These are phyloP conservation scores for Cladosporium phlei DNA, from an alignment of 2,329 filamentous ascomycete species.

Conservation along the genomic window DNA sequence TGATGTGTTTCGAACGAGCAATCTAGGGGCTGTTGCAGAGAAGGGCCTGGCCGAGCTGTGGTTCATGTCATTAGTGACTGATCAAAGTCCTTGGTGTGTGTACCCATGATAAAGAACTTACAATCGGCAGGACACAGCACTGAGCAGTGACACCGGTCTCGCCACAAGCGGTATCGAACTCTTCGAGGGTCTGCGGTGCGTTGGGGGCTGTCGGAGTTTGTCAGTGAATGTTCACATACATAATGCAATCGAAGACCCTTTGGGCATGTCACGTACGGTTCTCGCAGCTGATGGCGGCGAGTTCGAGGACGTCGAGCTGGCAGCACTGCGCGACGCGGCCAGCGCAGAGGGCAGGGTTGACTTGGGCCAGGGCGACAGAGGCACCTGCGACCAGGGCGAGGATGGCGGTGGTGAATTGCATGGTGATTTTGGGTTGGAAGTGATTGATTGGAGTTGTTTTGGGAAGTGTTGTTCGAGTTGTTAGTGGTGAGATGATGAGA, in stretches of 20 bases:
- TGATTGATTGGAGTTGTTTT: neutral
- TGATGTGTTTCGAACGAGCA: no score
- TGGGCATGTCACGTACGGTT: constrained; percentile 5
- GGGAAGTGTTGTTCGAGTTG: neutral
- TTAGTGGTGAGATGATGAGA: neutral
- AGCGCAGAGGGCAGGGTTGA: constrained; percentile 10
- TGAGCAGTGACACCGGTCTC: constrained; percentile 12
- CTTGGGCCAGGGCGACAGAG: constrained; percentile 11
- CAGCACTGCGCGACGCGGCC: constrained; percentile 13
- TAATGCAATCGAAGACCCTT: neutral
- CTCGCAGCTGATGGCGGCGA: constrained; percentile 14
- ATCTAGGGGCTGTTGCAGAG: constrained; percentile 9
- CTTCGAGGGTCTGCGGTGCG: constrained; percentile 1
- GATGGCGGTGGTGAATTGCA: neutral
- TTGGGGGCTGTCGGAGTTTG: neutral
- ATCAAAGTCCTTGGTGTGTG: no score
- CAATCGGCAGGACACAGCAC: constrained; percentile 15
- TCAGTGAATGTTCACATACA: neutral
- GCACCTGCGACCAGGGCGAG: constrained; percentile 13
- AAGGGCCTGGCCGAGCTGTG: constrained; percentile 10
- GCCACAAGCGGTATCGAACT: constrained; percentile 12
- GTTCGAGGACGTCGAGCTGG: constrained; percentile 11
- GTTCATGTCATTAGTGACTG: neutral
- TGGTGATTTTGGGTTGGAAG: neutral
- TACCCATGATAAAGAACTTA: constrained; percentile 10